Evolutionary conservation across 768 basidiomycete genomes (phyloP), one percentile per base, ranked within the genome.

Genomic region (Auricularia sp.): DNA sequence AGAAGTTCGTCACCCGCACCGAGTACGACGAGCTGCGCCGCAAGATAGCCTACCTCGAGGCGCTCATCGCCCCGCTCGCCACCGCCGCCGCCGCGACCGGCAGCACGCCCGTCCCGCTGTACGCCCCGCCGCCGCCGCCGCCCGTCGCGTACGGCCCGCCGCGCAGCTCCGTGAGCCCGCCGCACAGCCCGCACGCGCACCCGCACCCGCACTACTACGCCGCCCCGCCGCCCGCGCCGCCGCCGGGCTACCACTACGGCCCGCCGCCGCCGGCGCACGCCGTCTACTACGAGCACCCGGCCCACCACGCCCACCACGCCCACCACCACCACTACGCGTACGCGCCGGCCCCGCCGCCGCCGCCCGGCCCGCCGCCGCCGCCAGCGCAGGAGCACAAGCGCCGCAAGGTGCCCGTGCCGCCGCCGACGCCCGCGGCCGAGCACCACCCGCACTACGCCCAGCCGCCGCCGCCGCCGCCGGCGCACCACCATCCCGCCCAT

Each of bases 11-110:
- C 65, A 86, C 85, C 44, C 82, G 89, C 24, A 77, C 82, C 35
- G 91, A 92, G 69, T 88, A 87, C 71, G 89, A 92, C 61, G 86
- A 88, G 54, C 83, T 93, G 69, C 88, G 84, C 71, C 74, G 79
- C 21, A 84, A 86, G 62, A 76, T 90, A 69, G 83, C 85, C 37
- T 77, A 81, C 58, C 81, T 93, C 29, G 85, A 85, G 70, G 74
- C 78, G 7, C 69, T 83, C 67, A 80, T 90, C 44, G 75, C 80
- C 63, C 79, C 75, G 68, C 56, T 76, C 66, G 71, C 76, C 65
- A 42, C 75, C 67, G 66, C 72, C 18, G 47, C 36, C 54, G 37
- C 66, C 51, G n/a, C 68, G 63, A 33, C 47, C 11, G 47, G 47
- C 18, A 13, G 11, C 10, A 51, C 47, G 47, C 47, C 47, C 47